Evolutionary conservation across 202 grass and related monocot species (phyloP).

Genomic region (Carex arenaria): DNA sequence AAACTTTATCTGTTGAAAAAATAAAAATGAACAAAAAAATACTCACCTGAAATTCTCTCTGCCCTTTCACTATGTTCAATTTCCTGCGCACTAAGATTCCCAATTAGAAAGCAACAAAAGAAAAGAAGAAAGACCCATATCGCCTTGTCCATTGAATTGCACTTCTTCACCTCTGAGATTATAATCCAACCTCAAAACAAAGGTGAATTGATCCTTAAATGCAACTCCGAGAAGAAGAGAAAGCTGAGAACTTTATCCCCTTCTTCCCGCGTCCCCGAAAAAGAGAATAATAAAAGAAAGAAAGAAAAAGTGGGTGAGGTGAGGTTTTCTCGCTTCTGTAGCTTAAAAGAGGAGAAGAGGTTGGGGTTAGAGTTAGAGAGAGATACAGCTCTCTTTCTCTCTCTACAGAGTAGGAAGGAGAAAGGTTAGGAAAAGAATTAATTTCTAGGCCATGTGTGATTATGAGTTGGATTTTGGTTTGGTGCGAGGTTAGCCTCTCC

Average conservation of each 20-base stretch:
- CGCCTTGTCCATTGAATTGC: constrained; percentile 40
- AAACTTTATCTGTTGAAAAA: not conserved
- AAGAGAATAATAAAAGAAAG: constrained; percentile 26
- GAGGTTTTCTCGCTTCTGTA: constrained; percentile 27
- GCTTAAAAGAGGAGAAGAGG: constrained; percentile 21
- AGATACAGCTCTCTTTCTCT: constrained; percentile 14
- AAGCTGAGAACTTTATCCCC: constrained; percentile 34
- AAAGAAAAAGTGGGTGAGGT: constrained; percentile 13
- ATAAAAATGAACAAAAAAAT: not conserved
- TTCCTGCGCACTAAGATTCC: constrained; percentile 42
- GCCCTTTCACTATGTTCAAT: constrained; percentile 53
- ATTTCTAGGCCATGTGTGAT: constrained; percentile 23
- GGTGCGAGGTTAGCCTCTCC: constrained; percentile 43
- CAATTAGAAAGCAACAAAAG: constrained; percentile 35
- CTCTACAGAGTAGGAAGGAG: constrained; percentile 47
- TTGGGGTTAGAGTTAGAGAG: constrained; percentile 6
- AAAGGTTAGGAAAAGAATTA: constrained; percentile 16
- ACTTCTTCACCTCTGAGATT: constrained; percentile 5
- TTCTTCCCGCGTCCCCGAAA: constrained; percentile 10
- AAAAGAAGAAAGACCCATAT: constrained; percentile 46
- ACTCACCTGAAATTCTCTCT: constrained; percentile 82
- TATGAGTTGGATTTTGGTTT: constrained; percentile 44
- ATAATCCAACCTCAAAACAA: constrained; percentile 14
- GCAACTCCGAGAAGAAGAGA: constrained; percentile 23
- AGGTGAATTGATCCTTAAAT: constrained; percentile 36